Evolutionary conservation across 495 filamentous ascomycete genomes (phyloP), one percentile per base, ranked within the genome.

Genomic region (Trypethelium eluteriae): DNA sequence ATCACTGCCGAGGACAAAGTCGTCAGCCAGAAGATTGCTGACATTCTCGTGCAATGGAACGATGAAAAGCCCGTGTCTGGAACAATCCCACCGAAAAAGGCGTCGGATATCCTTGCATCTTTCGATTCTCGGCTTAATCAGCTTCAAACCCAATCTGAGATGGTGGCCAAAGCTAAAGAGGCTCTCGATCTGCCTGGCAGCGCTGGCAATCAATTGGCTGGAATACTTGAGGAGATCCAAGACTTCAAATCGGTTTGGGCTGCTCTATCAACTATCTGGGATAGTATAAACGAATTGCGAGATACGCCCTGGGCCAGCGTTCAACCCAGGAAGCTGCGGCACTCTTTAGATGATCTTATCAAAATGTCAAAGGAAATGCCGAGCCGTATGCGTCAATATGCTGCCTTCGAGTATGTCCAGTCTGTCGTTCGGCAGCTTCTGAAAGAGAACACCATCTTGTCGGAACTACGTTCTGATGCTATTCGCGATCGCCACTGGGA

Each of bases 311-410:
- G 94, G 94, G 92, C 87, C 39, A 96, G 89, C 73, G 88, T 98
- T 2, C 89, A 96, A 71, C 92, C 94, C 2, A 83, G 94, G 56
- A 98, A 97, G 77, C 84, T 98, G 67, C 84, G 95, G 38, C 84
- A 89, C 66, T 88, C 90, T 16, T 85, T 99, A 62, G 94, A 99
- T 73, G 85, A 86, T 44, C 82, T 98, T 38, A 90, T 97, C 74
- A 96, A 96, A 79, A 94, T 96, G 88, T 96, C 92, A 59, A 99
- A 96, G 79, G 93, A 98, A 67, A 99, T 99, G 94, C 94, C 94
- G 0, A 96, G 91, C 76, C 87, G 94, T 56, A 99, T 98, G 95
- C 87, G 94, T 61, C 94, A 99, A 72, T 99, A 99, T 76, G 94
- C 94, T 69, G 95, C 94, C 12, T 99, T 99, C 75, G 94, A 98